Base-by-base conservation (phyloP, 352 stramenopile species). In the Sclerospora graminicola region DNA sequence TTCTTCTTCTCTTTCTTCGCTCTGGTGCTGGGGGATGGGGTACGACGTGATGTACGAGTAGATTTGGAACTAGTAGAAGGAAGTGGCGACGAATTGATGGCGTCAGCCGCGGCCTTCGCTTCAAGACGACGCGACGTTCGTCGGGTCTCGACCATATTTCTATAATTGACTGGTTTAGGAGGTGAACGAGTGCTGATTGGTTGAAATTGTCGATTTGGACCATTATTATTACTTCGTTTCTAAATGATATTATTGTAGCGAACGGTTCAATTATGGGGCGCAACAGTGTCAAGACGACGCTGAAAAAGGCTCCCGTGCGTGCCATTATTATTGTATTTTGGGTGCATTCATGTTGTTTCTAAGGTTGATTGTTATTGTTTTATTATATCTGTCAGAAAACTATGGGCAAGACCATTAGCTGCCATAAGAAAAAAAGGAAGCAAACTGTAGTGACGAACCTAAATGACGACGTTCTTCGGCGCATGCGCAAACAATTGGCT, bases 101-200 rank as follows among this genome's bases (percentile, higher is more conserved):
- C 21, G 2, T 14, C 19, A 29, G 50, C 42, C 15, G 35, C 40
- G 6, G 53, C 40, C 52, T 79, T 72, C 13, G 67, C 69, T 59
- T 83, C 71, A 20, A 87, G 63, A 19, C 75, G 75, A 36, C 54
- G 65, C 20, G 70, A 79, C 41, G 65, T 73, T 19, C 75, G 45
- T 49, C 75, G 68, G 41, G 75, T 87, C 28, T 67, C 59, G 32
- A 87, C 75, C 75, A 87, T 87, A 11, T 40, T 48, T 34, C 34
- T 33, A n/a, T 13, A 8, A 44, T 48, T 61, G 57, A 51, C 42
- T 61, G 51, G 56, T 28, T 41, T 1, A 10, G 21, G 26, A 30
- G 10, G 6, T 8, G 29, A 9, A 31, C 18, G 19, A 30, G 8
- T 14, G 9, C 1, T 41, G 40, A 51, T 60, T 56, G 41, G 41